phyloP scores from a whole-genome alignment of 768 basidiomycete genomes.

The Tephrocybe sp. region DNA sequence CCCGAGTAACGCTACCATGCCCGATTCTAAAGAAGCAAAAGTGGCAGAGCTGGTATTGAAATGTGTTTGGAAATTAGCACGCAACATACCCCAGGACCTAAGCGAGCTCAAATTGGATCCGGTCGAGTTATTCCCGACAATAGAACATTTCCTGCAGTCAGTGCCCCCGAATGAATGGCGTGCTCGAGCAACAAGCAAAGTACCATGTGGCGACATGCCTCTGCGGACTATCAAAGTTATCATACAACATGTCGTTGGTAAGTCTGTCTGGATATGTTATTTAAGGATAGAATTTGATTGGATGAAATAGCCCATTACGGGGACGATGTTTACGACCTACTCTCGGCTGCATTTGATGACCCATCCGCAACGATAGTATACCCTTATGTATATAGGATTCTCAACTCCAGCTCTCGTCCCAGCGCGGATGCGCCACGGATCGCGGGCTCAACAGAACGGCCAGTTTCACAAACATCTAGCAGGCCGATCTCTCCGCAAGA shows the following conservation, averaged over 20 bases:
- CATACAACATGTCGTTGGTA: constrained; percentile 94
- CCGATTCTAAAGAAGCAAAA: constrained; percentile 79
- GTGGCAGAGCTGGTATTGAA: constrained; percentile 92
- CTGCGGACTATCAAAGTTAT: constrained; percentile 97
- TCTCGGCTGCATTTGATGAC: constrained; percentile 89
- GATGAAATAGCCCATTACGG: constrained; percentile 66
- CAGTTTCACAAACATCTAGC: constrained; percentile 59
- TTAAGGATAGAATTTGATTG: constrained; percentile 4
- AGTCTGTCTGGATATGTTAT: constrained; percentile 30
- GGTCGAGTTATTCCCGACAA: constrained; percentile 84
- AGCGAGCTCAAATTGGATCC: constrained; percentile 78
- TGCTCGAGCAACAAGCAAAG: constrained; percentile 81
- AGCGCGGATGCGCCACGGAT: constrained; percentile 37
- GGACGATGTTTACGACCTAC: constrained; percentile 86
- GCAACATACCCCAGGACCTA: constrained; percentile 92
- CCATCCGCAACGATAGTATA: constrained; percentile 98
- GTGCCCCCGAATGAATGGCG: constrained; percentile 97
- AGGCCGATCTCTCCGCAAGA: constrained; percentile 72
- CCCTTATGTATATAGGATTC: constrained; percentile 89
- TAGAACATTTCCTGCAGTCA: constrained; percentile 91
- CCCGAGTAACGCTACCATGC: constrained; percentile 64
- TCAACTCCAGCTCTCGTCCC: constrained; percentile 63
- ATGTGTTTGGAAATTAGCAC: constrained; percentile 97
- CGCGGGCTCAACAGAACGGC: constrained; percentile 34
- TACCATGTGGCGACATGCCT: constrained; percentile 98